Base-by-base conservation (phyloP, 805 yeast species). In the Metschnikowia amazonensis region DNA sequence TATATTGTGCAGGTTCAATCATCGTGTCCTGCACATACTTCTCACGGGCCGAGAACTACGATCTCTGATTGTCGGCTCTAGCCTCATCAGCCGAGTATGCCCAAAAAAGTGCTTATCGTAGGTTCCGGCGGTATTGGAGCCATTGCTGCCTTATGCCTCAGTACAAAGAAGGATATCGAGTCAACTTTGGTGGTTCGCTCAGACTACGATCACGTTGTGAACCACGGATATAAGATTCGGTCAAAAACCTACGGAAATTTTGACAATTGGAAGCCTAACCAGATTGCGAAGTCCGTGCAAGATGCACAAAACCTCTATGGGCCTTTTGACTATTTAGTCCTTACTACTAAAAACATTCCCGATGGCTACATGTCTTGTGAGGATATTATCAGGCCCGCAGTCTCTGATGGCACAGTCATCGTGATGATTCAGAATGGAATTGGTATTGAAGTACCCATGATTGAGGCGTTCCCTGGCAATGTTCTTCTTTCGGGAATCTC, bases 371-470 rank as follows among this genome's bases (percentile, higher is more conserved):
- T 58, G 18, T 64, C 76, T 3, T 67, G 74, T 52, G 77, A 72
- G 50, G 68, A 66, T 10, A 67, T 75, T 30, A 64, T 76, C 30
- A 27, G 76, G 2, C 58, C 58, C 3, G 58, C 55, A 3, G 52
- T 51, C 2, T 38, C 53, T 2, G 44, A 43, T 4, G 61, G 63
- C 30, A 74, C 84, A 5, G 64, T 78, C 11, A 64, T 82, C 35
- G 74, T 84, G 1, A 68, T 84, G 45, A 65, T 84, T 43, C 89
- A 83, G 61, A 83, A 82, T 58, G 89, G 88, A 0, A 67, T 83
- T 48, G 86, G 80, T 45, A 72, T 79, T 43, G 87, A 81, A 46
- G 67, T 70, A 50, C 82, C 83, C 11, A 66, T 82, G 16, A 65
- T 77, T 43, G 62, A 59, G n/a, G 67, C 67, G 13, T 82, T 67